Evolutionary conservation across 108 stramenopile genomes (phyloP), one percentile per base, ranked within the genome.

Genomic region (Phaeodactylum tricornutum): DNA sequence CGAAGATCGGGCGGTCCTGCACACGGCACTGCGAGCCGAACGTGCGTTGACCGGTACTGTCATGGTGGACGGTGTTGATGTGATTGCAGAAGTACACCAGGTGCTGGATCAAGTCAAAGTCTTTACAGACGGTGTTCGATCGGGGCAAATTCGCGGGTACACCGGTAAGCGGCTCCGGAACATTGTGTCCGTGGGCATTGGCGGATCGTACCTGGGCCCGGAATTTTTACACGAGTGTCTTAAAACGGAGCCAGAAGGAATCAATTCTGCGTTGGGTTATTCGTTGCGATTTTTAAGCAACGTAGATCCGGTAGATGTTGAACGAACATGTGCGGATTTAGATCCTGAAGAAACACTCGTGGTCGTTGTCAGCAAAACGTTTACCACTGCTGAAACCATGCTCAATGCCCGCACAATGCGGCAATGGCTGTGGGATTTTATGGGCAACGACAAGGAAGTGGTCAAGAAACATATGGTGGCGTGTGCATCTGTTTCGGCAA

Each of bases 371-470:
- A 90, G 87, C 55, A 99, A 99, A 66, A 97, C 96, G n/a, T 99
- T 98, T 62, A 98, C 96, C 35, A 99, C 98, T 4, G 95, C 96
- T 1, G 98, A 99, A 72, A 99, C 98, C 32, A 98, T 99, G 96
- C 74, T 98, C 54, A 99, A 99, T 59, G 98, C 98, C 0, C 64
- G 92, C 15, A 95, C 95, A 8, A 81, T 98, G 79, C 73, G 93
- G 25, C 79, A 92, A 56, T 99, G 98, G 98, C 81, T 99, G 15
- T 75, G 94, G 83, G 84, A 93, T 50, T 92, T 91, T 53, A 88
- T 95, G 87, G 85, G 86, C 15, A 73, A 81, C 60, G 82, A 85
- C 38, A 74, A 70, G 45, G 93, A 94, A 24, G 82, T 99, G 30
- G 92, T 95, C 0, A 28, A 75, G n/a, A 87, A 92, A 62, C 98